Base-by-base conservation (phyloP, 2,329 filamentous ascomycete genomes). In the Calonectria pauciramosa region DNA sequence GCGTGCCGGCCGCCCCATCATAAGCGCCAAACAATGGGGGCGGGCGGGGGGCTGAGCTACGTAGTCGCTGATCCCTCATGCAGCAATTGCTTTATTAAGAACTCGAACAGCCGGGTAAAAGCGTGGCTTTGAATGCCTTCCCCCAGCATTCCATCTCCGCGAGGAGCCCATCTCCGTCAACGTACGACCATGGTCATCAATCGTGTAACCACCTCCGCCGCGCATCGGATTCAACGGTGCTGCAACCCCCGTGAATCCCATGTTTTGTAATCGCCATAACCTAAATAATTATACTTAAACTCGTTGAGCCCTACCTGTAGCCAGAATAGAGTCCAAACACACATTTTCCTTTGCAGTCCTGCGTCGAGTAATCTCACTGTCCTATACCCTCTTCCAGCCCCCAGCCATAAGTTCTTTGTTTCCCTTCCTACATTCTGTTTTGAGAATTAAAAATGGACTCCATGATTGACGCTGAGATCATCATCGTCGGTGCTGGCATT, bases 401-500 rank as follows among this genome's bases (percentile, higher is more conserved):
- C 36, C 36, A 38, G 38, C 56, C n/a, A 30, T 64, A 64, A 20
- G 23, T 49, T 36, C 49, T 44, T 44, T 11, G 30, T 28, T 41
- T 28, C 32, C 16, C n/a, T 34, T 23, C 11, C 32, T 11, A n/a
- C 11, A 11, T 60, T 23, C 2, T 18, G 18, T 36, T 36, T 36
- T 16, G 6, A 70, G 44, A 65, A 11, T 41, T 36, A 44, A 72
- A 26, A 44, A 72, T 72, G 65, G 63, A 68, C 23, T 60, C 70
- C 18, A 52, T 68, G 23, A n/a, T 72, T 28, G 70, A 68, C 38
- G 65, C 70, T 59, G 44, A 72, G 49, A 51, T 72, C 70, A 72
- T 72, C 56, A 68, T 72, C 13, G 70, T 72, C 47, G 65, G 70
- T n/a, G 70, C 70, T 4, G 70, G 70, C 47, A 72, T 72, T 26